Base-by-base conservation (phyloP, 2,329 filamentous ascomycete genomes). In the Colletotrichum gloeosporioides region DNA sequence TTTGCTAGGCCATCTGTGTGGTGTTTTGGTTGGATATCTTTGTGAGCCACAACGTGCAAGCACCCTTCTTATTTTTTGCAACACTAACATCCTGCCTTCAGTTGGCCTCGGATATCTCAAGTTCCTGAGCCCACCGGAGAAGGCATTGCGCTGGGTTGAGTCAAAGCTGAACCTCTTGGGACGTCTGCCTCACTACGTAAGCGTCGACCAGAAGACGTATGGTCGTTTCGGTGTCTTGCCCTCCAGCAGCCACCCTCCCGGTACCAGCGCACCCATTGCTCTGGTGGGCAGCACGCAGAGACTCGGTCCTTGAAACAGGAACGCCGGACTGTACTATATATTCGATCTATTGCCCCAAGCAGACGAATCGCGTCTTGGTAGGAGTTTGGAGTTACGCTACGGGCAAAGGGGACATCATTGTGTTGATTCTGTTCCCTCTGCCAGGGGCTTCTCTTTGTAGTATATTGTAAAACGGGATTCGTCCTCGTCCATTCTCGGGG, bases 201-300 rank as follows among this genome's bases (percentile, higher is more conserved):
- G 95, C 73, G 93, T 98, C 18, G 96, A 99, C 82, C 96, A 98
- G 85, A 98, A 98, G 89, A 98, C 95, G 8, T 98, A 96, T 81
- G 96, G 96, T 9, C 91, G 96, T 69, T 98, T 98, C 81, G 96
- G 96, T 3, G 94, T 98, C 16, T 87, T 99, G 73, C 96, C 96
- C 4, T 90, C 92, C 2, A 88, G 81, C 78, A 81, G 81, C 55
- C 83, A 84, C 71, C 82, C 85, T 22, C 80, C 84, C 44, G 81
- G 82, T 62, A 82, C 86, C 8, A 86, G 87, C 77, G 84, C 89
- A 18, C 87, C 89, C 2, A 87, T 94, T 79, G 92, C 92, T 71
- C 90, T 94, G 75, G 87, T 94, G 61, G 92, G 90, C 22, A 90
- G 88, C 66, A 90, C 89, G 29, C 94, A 95, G 83, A 90, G 94